Conservation (phyloP, 495 filamentous ascomycete species). For the Aspergillus sclerotiicarbonarius region DNA sequence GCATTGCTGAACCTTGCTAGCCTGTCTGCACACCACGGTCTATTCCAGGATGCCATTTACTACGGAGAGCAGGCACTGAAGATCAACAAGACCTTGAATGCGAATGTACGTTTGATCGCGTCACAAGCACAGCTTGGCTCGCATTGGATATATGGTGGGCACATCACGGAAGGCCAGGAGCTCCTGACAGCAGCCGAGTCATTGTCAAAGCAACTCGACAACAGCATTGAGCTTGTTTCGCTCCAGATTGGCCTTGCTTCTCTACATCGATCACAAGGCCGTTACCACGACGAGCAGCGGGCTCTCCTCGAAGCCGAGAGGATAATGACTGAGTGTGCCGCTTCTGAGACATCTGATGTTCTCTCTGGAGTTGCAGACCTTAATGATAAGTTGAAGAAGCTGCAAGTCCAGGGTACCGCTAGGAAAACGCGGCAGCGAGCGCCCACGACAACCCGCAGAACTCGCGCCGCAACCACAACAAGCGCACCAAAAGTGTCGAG, state of each 20-base stretch:
- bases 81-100: conserved; percentile 66
- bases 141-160: conserved; percentile 62
- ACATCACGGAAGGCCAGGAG: conserved; percentile 58
- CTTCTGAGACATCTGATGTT: conserved; percentile 19
- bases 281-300: conserved; percentile 51
- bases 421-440: conserved; percentile 25
- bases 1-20: conserved; percentile 68
- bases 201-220: conserved; percentile 36
- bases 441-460: conserved; percentile 27
- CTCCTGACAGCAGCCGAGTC: conserved; percentile 52
- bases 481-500: conserved; percentile 31
- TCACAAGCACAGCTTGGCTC: conserved; percentile 60
- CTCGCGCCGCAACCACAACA: conserved; percentile 36
- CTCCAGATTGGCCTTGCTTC: conserved; percentile 46
- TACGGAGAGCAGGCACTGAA: conserved; percentile 82
- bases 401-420: conserved; percentile 32
- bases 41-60: conserved; percentile 87
- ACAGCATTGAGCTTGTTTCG: conserved; percentile 46
- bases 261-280: conserved; percentile 36
- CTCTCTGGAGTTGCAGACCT: conserved; percentile 23
- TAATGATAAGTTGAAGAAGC: conserved; percentile 41
- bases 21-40: conserved; percentile 76
- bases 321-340: conserved; percentile 29
- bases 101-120: conserved; percentile 53
- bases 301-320: conserved; percentile 44